Percentiles rank a stretch among this genome's conserved stretches.
Conservation (phyloP, 1,284 basidiomycete species). For the Ustilago tritici region DNA sequence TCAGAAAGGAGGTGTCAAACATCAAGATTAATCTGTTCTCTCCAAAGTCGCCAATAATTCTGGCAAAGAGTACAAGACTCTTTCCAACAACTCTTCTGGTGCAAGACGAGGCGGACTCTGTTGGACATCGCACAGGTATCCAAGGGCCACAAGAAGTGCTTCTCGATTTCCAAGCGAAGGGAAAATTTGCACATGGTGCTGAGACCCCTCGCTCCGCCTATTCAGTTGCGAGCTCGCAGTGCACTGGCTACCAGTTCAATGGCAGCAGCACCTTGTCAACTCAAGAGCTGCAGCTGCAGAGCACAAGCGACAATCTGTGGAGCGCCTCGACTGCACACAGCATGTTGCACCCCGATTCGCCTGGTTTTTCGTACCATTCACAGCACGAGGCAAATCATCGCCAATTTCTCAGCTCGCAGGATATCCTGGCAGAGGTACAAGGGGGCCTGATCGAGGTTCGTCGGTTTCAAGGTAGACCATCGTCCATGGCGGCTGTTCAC, state of each 20-base stretch:
- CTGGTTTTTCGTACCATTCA: background rate
- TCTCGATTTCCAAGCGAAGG: background rate
- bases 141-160: conserved; percentile 1
- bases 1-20: background rate
- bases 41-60: background rate
- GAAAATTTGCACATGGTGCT: background rate
- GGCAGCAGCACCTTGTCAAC: background rate
- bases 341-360: background rate
- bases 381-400: background rate
- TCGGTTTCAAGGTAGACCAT: conserved; percentile 19
- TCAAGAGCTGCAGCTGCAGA: conserved; percentile 5
- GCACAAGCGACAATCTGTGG: conserved; percentile 1
- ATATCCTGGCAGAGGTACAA: conserved; percentile 11
- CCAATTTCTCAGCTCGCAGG: background rate
- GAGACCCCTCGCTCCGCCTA: conserved; percentile 1
- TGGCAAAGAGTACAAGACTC: background rate
- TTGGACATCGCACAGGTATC: background rate
- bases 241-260: conserved; percentile 3
- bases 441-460: conserved; percentile 7
- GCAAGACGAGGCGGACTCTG: background rate
- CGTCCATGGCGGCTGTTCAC: conserved; percentile 23
- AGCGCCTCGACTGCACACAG: conserved; percentile 6
- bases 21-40: background rate
- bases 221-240: conserved; percentile 6
- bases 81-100: background rate